Evolutionary conservation across 2,329 filamentous ascomycete species (phyloP).

Genomic region (Ramularia endophylla): DNA sequence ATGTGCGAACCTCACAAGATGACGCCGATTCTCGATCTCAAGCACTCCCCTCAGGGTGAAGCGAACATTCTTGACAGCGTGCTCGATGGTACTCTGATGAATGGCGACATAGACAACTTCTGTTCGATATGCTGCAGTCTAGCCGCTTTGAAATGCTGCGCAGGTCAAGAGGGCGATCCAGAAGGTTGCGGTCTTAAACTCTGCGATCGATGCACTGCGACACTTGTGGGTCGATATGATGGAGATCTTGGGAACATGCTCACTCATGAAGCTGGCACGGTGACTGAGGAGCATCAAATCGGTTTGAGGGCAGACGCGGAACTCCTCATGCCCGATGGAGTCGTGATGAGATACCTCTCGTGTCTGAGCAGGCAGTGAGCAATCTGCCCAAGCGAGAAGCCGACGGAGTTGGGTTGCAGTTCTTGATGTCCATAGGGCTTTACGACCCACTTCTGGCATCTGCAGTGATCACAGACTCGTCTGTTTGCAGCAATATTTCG

Average conservation of each 20-base stretch:
- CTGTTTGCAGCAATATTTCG: too few relatives aligned
- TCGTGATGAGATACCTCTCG: constrained; percentile 21
- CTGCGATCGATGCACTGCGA: constrained; percentile 26
- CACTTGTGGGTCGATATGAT: constrained; percentile 16
- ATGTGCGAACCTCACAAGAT: constrained; percentile 32
- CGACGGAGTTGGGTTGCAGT: too few relatives aligned
- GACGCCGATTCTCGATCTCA: constrained; percentile 19
- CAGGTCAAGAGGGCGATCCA: constrained; percentile 1
- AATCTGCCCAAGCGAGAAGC: too few relatives aligned
- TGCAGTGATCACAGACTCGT: too few relatives aligned
- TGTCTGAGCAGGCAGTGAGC: constrained; percentile 3
- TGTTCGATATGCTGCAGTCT: constrained; percentile 38
- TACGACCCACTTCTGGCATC: too few relatives aligned
- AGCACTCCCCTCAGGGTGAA: constrained; percentile 8
- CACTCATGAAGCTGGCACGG: constrained; percentile 10
- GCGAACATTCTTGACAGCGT: constrained; percentile 25
- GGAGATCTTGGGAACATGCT: constrained; percentile 24
- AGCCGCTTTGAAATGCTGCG: constrained; percentile 33
- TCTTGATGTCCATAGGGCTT: too few relatives aligned
- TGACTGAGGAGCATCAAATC: constrained; percentile 12
- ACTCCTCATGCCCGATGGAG: constrained; percentile 28
- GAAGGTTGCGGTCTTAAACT: constrained; percentile 29
- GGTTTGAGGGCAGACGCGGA: constrained; percentile 32
- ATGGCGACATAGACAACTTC: constrained; percentile 25
- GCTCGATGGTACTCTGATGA: constrained; percentile 7